Evolutionary conservation across 2,329 filamentous ascomycete genomes (phyloP), one percentile per base, ranked within the genome.

Genomic region (Pyrenochaeta sp.): DNA sequence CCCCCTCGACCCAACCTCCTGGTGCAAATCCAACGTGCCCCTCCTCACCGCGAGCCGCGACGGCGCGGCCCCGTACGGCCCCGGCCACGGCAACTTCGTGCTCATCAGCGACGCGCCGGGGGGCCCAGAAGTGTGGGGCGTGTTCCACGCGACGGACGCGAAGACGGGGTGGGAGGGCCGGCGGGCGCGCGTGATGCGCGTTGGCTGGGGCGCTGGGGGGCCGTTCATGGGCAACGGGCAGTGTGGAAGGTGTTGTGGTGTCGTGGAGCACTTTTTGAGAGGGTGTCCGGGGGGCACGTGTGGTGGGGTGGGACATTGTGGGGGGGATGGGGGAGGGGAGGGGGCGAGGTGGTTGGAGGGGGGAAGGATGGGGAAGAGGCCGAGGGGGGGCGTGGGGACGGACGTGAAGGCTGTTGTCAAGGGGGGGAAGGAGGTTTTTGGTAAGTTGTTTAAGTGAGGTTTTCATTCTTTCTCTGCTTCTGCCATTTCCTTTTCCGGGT

Each of bases 91-190:
- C 9, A 72, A 69, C 42, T 77, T 77, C 43, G 61, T 78, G 13
- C 58, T 67, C 9, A 60, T 74, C 7, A 63, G 56, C 20, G 63
- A 62, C 0, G 56, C 60, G 2, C n/a, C n/a, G n/a, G 60, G 52
- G 0, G 71, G 67, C 0, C 58, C 63, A n/a, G 73, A 77, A 43
- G 69, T 73, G 2, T 67, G 75, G 49, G 69, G 63, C 6, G 63
- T 77, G 1, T 78, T 76, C 49, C 75, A 78, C 50, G 75, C 74
- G 1, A 77, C 75, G 1, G 75, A 77, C 53, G 60, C 49, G 17
- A 71, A 70, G 42, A 75, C 76, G 21, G 75, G 75, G 0, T 76
- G 72, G 71, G 67, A 70, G n/a, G 72, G 73, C 6, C 47, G 75
- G 13, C 76, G 72, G 51, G 74, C 73, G 36, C 63, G 75, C 15